These are phyloP conservation scores for Euphrasia arctica DNA, from an alignment of 305 asterid species.

Conservation along the genomic window DNA sequence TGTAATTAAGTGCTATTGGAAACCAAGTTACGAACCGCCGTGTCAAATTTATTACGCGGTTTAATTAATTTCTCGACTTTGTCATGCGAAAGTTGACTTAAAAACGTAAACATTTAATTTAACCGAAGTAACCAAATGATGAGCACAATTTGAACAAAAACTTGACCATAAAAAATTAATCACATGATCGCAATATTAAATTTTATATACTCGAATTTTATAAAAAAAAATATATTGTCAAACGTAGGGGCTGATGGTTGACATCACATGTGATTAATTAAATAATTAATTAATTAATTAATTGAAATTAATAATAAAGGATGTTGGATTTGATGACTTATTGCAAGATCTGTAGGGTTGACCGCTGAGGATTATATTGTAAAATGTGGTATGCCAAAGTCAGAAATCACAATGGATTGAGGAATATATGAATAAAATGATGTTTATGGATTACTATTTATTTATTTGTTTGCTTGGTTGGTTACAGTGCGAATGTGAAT, in stretches of 20 bases:
- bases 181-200: not conserved
- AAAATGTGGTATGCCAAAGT: too few relatives aligned
- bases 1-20: not conserved
- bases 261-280: not conserved
- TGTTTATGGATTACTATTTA: too few relatives aligned
- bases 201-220: not conserved
- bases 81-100: not conserved
- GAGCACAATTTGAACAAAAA: not conserved
- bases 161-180: not conserved
- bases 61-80: not conserved
- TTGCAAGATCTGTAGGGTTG: conserved; percentile 22
- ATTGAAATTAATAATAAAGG: not conserved
- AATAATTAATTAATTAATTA: too few relatives aligned
- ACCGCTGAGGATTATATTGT: conserved; percentile 23
- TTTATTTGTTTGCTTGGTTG: conserved; percentile 8
- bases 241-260: not conserved
- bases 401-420: conserved; percentile 24
- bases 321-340: conserved; percentile 23
- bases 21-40: not conserved
- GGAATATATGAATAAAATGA: too few relatives aligned
- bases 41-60: not conserved
- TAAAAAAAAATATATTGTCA: not conserved
- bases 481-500: conserved; percentile 26
- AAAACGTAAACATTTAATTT: not conserved
- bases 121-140: not conserved